phyloP scores from a whole-genome alignment of 2,329 filamentous ascomycete genomes.

The Colletotrichum euphorbiae region DNA sequence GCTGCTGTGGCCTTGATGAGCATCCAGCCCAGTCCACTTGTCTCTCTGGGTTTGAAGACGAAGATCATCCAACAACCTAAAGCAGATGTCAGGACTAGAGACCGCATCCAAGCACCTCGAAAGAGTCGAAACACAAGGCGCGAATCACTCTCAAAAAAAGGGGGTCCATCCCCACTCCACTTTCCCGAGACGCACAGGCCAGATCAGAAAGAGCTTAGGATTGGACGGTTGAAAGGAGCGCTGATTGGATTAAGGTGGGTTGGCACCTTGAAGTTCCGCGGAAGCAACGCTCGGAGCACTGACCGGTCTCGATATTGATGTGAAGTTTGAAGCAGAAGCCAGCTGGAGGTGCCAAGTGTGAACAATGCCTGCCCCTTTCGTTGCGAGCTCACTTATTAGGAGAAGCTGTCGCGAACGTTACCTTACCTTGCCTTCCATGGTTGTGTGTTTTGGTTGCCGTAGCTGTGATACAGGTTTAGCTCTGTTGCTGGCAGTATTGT shows the following conservation, averaged over 20 bases:
- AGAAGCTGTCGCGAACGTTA: too few relatives aligned
- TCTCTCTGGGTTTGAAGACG: too few relatives aligned
- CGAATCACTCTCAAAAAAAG: slow-evolving; percentile 35
- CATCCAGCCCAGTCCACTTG: too few relatives aligned
- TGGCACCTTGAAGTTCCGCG: slow-evolving; percentile 22
- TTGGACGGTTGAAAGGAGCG: neutral
- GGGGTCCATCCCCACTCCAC: slow-evolving; percentile 36
- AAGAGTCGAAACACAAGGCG: slow-evolving; percentile 36
- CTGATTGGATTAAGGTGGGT: slow-evolving; percentile 16
- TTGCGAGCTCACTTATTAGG: neutral
- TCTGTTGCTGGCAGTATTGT: too few relatives aligned
- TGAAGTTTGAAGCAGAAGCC: neutral
- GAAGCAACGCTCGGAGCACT: slow-evolving; percentile 30
- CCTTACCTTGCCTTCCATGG: too few relatives aligned
- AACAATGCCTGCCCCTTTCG: neutral
- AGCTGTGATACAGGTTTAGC: neutral
- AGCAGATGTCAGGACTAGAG: slow-evolving; percentile 25
- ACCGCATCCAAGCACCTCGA: slow-evolving; percentile 32
- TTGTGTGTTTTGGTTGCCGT: neutral
- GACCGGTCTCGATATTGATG: neutral
- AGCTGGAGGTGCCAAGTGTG: neutral
- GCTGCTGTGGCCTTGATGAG: neutral
- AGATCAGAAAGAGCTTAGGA: slow-evolving; percentile 10
- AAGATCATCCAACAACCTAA: too few relatives aligned
- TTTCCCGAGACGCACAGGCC: slow-evolving; percentile 34